These are phyloP conservation scores for Stachybotrys chlorohalonatus DNA, from an alignment of 2,329 filamentous ascomycete species.

Conservation along the genomic window DNA sequence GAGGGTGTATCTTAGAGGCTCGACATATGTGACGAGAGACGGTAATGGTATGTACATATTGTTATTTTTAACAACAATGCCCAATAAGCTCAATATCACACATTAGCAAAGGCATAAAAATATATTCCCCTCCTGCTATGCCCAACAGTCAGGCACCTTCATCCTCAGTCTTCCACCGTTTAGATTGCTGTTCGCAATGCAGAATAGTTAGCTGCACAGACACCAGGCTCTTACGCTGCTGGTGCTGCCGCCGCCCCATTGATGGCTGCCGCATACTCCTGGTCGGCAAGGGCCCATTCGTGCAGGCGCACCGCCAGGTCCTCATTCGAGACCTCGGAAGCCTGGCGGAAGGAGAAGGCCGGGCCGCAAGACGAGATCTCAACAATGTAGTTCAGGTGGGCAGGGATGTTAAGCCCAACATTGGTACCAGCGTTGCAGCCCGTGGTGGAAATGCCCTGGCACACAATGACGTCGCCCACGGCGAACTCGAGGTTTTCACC, in stretches of 20 bases:
- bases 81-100: no score
- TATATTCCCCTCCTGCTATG: no score
- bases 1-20: background rate
- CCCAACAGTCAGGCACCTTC: no score
- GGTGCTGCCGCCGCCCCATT: constrained; percentile 4
- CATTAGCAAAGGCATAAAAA: no score
- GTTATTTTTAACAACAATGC: no score
- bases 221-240: no score
- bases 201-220: background rate
- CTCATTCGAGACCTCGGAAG: constrained; percentile 15
- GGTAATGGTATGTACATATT: no score
- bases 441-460: constrained; percentile 36
- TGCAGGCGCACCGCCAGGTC: constrained; percentile 30
- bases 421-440: constrained; percentile 41
- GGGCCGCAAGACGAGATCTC: constrained; percentile 29
- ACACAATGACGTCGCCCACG: constrained; percentile 32
- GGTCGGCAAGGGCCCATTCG: constrained; percentile 24
- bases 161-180: no score
- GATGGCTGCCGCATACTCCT: constrained; percentile 14
- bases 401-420: constrained; percentile 28
- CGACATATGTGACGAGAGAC: no score
- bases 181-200: no score
- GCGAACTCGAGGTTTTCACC: constrained; percentile 24
- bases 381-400: constrained; percentile 42
- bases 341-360: constrained; percentile 15